These are phyloP conservation scores for Cladophialophora exuberans DNA, from an alignment of 2,329 filamentous ascomycete genomes.

Conservation along the genomic window DNA sequence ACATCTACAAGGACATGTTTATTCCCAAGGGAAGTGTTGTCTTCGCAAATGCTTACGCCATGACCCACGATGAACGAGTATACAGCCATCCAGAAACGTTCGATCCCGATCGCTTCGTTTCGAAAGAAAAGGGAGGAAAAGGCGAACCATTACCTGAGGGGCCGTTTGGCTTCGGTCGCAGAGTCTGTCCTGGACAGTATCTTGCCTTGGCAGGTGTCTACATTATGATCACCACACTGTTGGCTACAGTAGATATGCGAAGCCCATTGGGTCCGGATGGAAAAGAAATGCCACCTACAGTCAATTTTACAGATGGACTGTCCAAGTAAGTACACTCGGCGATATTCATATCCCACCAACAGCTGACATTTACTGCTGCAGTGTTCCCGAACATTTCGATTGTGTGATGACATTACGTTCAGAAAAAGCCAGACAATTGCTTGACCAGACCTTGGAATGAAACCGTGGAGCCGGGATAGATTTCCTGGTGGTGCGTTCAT, in stretches of 20 bases:
- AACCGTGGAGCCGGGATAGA: background rate
- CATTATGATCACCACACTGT: conserved; percentile 60
- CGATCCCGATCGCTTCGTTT: conserved; percentile 48
- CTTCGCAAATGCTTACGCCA: conserved; percentile 21
- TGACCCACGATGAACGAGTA: conserved; percentile 40
- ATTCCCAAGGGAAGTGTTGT: conserved; percentile 52
- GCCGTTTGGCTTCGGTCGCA: conserved; percentile 59
- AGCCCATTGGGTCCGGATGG: conserved; percentile 34
- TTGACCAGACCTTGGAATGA: background rate
- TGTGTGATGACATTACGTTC: background rate
- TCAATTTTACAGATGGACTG: background rate
- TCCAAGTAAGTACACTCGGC: background rate
- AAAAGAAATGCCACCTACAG: background rate
- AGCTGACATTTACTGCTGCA: background rate
- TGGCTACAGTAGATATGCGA: conserved; percentile 19
- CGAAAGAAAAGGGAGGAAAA: conserved; percentile 1
- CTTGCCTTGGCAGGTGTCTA: conserved; percentile 44
- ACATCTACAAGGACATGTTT: conserved; percentile 53
- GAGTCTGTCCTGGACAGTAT: conserved; percentile 46
- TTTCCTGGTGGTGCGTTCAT: too few species aligned
- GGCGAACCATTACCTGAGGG: conserved; percentile 36
- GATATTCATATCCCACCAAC: background rate
- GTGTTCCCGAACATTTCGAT: background rate
- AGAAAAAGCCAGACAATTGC: background rate
- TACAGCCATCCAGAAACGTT: conserved; percentile 45